phyloP scores from a whole-genome alignment of 1,284 basidiomycete genomes.

The Moesziomyces antarcticus region DNA sequence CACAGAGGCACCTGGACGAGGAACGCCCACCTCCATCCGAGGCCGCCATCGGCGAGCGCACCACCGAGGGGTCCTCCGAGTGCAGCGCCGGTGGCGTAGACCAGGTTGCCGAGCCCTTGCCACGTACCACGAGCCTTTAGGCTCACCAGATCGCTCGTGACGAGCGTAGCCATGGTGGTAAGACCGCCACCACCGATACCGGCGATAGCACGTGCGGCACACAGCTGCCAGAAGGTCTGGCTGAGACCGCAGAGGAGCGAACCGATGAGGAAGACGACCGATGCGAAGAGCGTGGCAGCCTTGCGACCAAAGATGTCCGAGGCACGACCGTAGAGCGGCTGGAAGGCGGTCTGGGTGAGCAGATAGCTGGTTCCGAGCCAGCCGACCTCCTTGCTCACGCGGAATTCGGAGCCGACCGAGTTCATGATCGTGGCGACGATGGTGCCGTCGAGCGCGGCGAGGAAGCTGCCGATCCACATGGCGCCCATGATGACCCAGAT shows the following conservation, averaged over 20 bases:
- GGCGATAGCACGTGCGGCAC: constrained; percentile 68
- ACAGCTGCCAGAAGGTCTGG: constrained; percentile 62
- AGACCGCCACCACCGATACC: constrained; percentile 71
- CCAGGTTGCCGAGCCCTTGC: constrained; percentile 68
- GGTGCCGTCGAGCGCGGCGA: constrained; percentile 64
- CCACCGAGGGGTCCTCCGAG: constrained; percentile 65
- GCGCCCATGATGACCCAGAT: constrained; percentile 64
- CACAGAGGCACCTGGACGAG: constrained; percentile 68
- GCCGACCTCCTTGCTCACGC: constrained; percentile 61
- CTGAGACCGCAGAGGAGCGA: constrained; percentile 64
- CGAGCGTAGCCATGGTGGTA: constrained; percentile 69
- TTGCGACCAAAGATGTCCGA: constrained; percentile 67
- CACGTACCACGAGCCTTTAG: constrained; percentile 70
- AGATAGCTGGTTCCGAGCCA: constrained; percentile 67
- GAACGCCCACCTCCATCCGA: constrained; percentile 67
- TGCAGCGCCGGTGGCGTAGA: constrained; percentile 67
- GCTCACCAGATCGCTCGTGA: constrained; percentile 69
- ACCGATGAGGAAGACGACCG: constrained; percentile 61
- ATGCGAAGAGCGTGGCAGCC: constrained; percentile 64
- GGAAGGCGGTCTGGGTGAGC: constrained; percentile 66
- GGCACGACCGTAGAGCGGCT: constrained; percentile 64
- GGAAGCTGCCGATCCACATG: constrained; percentile 66
- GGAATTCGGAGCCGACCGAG: constrained; percentile 65
- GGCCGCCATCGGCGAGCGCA: constrained; percentile 56
- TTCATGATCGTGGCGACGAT: constrained; percentile 65